phyloP scores from a whole-genome alignment of 768 basidiomycete species.

The Paxillus involutus region DNA sequence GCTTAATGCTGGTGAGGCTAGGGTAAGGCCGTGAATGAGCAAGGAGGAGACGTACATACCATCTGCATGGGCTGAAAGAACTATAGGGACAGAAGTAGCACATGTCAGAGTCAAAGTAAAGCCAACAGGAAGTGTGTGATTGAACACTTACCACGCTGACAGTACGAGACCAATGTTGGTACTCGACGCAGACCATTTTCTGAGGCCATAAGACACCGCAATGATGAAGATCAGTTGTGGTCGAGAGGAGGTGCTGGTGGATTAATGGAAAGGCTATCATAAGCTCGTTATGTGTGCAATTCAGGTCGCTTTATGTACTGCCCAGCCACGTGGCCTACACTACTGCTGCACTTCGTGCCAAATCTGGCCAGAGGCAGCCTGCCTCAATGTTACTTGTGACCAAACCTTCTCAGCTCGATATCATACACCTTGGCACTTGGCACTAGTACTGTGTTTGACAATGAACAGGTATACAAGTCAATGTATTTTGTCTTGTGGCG shows the following conservation, averaged over 20 bases:
- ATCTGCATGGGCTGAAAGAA: constrained; percentile 59
- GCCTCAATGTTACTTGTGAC: background rate
- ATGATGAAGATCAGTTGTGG: too few relatives aligned
- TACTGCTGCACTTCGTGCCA: constrained; percentile 10
- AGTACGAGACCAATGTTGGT: constrained; percentile 64
- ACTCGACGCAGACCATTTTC: constrained; percentile 44
- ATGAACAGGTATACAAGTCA: too few relatives aligned
- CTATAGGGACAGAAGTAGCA: constrained; percentile 34
- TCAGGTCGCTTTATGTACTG: constrained; percentile 14
- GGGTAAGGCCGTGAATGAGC: background rate
- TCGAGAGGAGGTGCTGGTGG: background rate
- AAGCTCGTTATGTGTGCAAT: background rate
- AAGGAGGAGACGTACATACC: constrained; percentile 39
- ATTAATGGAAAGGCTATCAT: background rate
- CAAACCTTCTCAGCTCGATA: too few relatives aligned
- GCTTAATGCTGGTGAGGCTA: constrained; percentile 48
- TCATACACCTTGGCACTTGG: too few relatives aligned
- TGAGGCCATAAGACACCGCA: constrained; percentile 28
- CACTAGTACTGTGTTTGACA: too few relatives aligned
- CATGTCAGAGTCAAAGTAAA: constrained; percentile 1
- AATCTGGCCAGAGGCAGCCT: constrained; percentile 9
- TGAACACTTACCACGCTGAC: constrained; percentile 63
- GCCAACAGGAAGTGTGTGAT: constrained; percentile 4
- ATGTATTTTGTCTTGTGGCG: too few relatives aligned
- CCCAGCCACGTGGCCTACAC: constrained; percentile 6